Percentiles rank a stretch among this genome's conserved stretches.
phyloP scores from a whole-genome alignment of 805 yeast genomes.

The Saccharomycopsis schoenii region DNA sequence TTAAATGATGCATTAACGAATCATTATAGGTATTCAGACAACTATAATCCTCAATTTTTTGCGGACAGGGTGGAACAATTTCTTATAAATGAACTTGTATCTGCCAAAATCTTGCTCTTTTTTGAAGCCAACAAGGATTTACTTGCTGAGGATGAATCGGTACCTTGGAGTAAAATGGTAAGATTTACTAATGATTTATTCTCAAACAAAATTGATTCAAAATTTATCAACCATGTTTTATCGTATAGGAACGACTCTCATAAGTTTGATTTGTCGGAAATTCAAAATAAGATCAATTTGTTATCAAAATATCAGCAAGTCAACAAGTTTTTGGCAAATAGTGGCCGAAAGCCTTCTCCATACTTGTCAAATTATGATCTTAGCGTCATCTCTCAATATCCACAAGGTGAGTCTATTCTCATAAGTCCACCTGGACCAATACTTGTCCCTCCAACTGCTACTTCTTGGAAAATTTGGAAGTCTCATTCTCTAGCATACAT shows the following conservation, averaged over 20 bases:
- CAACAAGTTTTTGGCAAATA: neutral
- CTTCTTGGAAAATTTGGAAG: neutral
- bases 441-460: neutral
- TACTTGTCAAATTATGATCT: neutral
- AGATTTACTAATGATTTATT: constrained; percentile 25
- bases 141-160: neutral
- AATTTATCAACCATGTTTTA: constrained; percentile 26
- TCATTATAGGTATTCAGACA: neutral
- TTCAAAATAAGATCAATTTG: constrained; percentile 9
- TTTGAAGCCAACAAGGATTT: constrained; percentile 20
- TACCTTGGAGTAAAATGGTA: neutral
- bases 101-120: constrained; percentile 27
- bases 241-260: neutral
- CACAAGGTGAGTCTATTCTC: neutral
- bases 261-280: constrained; percentile 1
- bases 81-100: constrained; percentile 31
- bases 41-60: neutral
- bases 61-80: neutral
- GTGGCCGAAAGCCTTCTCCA: neutral
- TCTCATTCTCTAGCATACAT: neutral
- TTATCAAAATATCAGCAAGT: constrained; percentile 10
- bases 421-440: neutral
- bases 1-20: neutral
- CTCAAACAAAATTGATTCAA: constrained; percentile 31
- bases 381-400: neutral